These are phyloP conservation scores for Neurospora africana DNA, from an alignment of 495 filamentous ascomycete genomes.

Conservation along the genomic window DNA sequence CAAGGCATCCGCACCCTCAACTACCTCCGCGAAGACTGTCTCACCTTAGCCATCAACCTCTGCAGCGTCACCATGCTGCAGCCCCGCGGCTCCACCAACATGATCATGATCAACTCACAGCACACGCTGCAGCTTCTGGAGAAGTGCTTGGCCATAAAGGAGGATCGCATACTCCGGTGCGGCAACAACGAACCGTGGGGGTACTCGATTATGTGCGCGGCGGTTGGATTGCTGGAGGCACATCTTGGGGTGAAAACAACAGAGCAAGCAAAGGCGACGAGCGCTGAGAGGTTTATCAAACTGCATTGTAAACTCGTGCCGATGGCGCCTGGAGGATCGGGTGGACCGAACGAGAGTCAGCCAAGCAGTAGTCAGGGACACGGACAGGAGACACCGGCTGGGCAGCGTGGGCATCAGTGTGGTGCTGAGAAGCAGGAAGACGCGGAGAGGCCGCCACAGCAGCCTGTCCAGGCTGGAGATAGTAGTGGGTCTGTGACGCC, in stretches of 20 bases:
- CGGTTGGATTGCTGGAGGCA: conserved; percentile 30
- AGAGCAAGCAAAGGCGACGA: conserved; percentile 29
- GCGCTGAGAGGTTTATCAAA: conserved; percentile 28
- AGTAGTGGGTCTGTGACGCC: background rate
- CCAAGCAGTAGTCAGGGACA: conserved; percentile 2
- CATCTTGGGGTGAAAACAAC: conserved; percentile 28
- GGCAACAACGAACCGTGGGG: conserved; percentile 38
- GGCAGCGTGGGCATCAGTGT: background rate
- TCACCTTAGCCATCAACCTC: conserved; percentile 33
- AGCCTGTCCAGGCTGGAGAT: background rate
- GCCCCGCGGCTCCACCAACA: conserved; percentile 32
- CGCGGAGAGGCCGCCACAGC: background rate
- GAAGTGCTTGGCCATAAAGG: conserved; percentile 33
- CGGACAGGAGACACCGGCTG: background rate
- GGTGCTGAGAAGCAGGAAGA: conserved; percentile 1
- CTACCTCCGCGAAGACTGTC: conserved; percentile 29
- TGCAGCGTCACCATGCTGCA: conserved; percentile 40
- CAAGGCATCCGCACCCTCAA: conserved; percentile 31
- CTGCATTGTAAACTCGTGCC: conserved; percentile 33
- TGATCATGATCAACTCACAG: conserved; percentile 34
- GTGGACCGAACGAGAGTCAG: conserved; percentile 5
- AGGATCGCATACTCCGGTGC: conserved; percentile 35
- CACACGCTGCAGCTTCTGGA: conserved; percentile 33
- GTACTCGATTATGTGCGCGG: conserved; percentile 34
- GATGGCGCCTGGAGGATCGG: conserved; percentile 27